A percentile compares a stretch with the other conserved stretches of the same genome.
These are phyloP conservation scores for Cyphellophora attinorum DNA, from an alignment of 2,329 filamentous ascomycete species.

Conservation along the genomic window DNA sequence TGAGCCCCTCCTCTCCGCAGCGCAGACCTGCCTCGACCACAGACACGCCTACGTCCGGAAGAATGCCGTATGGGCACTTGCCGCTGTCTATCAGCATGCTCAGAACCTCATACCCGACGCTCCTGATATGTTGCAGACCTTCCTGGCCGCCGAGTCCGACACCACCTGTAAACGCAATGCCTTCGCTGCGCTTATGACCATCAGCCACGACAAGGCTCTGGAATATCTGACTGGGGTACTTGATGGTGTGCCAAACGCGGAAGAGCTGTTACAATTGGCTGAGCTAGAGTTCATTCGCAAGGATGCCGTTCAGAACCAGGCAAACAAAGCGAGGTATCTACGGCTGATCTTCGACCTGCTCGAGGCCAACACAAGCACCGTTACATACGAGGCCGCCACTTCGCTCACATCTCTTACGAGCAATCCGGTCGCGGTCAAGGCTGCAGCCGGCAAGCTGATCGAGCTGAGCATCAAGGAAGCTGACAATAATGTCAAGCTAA, in stretches of 20 bases:
- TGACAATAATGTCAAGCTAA: conserved; percentile 98
- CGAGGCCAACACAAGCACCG: conserved; percentile 85
- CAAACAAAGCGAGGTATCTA: conserved; percentile 93
- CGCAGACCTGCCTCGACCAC: conserved; percentile 85
- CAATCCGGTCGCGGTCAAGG: conserved; percentile 96
- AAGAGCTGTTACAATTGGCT: conserved; percentile 85
- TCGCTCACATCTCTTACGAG: conserved; percentile 87
- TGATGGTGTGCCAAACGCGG: conserved; percentile 85
- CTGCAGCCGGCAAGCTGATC: conserved; percentile 90
- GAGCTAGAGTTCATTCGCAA: conserved; percentile 97
- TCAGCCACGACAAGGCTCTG: conserved; percentile 87
- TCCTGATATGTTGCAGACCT: conserved; percentile 78
- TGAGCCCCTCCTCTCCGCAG: conserved; percentile 87
- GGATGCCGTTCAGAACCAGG: conserved; percentile 86
- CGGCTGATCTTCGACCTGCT: conserved; percentile 93
- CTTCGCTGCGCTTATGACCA: conserved; percentile 80
- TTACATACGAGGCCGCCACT: conserved; percentile 94
- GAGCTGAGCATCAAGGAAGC: conserved; percentile 95
- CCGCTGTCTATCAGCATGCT: conserved; percentile 85
- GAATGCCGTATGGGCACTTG: conserved; percentile 90
- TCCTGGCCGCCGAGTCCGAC: conserved; percentile 85
- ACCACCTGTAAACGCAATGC: conserved; percentile 96
- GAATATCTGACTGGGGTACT: conserved; percentile 82
- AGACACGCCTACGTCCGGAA: conserved; percentile 96
- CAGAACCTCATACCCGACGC: conserved; percentile 91